Evolutionary conservation across 2,329 filamentous ascomycete genomes (phyloP).

Genomic region (Apiospora marii): DNA sequence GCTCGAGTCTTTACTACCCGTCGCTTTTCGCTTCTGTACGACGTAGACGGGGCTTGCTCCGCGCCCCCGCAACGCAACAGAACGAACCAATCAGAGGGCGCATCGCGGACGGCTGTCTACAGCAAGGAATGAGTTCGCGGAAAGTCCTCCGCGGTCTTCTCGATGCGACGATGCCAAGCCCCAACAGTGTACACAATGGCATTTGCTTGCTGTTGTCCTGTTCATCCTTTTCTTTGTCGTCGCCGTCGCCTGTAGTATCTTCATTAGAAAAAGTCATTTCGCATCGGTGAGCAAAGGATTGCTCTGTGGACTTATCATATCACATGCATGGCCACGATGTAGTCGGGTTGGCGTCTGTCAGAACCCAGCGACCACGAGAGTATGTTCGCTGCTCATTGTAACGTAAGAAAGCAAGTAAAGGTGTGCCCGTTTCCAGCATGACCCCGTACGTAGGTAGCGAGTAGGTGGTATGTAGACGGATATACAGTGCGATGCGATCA

Average conservation of each 20-base stretch:
- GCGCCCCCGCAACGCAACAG: neutral
- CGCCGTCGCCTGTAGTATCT: too few relatives aligned
- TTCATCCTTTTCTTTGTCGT: neutral
- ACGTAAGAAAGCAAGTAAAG: neutral
- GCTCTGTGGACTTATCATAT: too few relatives aligned
- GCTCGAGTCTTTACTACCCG: neutral
- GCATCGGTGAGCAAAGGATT: neutral
- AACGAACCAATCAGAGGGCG: neutral
- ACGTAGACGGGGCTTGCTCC: neutral
- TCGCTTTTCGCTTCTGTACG: neutral
- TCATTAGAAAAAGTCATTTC: neutral
- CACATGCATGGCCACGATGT: too few relatives aligned
- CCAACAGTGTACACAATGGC: too few relatives aligned
- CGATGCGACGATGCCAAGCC: neutral
- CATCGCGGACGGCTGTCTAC: neutral
- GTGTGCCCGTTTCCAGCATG: neutral
- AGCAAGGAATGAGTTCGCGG: neutral
- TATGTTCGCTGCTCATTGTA: slow-evolving; percentile 5
- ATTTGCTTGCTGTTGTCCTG: too few relatives aligned
- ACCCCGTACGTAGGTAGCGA: neutral
- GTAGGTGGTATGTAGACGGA: neutral
- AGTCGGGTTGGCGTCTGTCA: neutral
- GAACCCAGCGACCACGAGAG: neutral
- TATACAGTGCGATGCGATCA: slow-evolving; percentile 5
- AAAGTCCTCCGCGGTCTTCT: neutral